These are phyloP conservation scores for Phaeoacremonium minimum DNA, from an alignment of 2,329 filamentous ascomycete species.

Conservation along the genomic window DNA sequence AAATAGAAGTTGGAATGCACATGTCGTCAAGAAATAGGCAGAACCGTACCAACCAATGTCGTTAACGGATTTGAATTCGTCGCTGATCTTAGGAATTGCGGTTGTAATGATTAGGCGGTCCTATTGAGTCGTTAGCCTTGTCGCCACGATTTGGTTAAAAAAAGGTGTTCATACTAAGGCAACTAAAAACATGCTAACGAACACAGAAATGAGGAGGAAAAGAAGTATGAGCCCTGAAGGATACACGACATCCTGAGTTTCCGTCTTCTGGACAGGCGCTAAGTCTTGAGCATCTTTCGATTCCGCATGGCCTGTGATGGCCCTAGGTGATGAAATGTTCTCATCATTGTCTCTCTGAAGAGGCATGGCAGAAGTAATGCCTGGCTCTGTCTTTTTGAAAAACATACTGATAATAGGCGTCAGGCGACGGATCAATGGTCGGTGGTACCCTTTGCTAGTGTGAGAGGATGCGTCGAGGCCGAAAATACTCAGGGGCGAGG, in stretches of 20 bases:
- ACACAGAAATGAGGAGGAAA: slow-evolving; percentile 11
- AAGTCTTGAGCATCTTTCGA: background rate
- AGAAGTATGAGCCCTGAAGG: background rate
- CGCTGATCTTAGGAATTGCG: slow-evolving; percentile 23
- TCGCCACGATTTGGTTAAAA: background rate
- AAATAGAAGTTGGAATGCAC: slow-evolving; percentile 20
- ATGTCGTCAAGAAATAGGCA: slow-evolving; percentile 24
- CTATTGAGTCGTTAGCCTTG: slow-evolving; percentile 3
- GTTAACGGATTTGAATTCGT: slow-evolving; percentile 24
- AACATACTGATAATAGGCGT: background rate
- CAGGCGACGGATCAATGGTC: background rate
- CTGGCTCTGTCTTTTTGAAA: background rate
- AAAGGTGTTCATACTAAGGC: slow-evolving; percentile 13
- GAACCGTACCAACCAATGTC: slow-evolving; percentile 37
- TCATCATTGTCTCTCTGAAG: background rate
- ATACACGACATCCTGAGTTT: background rate
- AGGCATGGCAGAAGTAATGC: background rate
- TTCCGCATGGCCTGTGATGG: background rate
- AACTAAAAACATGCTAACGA: slow-evolving; percentile 15
- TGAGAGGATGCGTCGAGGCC: background rate
- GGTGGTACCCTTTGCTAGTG: background rate
- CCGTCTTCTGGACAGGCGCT: background rate
- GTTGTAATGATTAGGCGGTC: slow-evolving; percentile 26
- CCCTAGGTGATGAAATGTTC: background rate
- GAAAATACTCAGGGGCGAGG: background rate